Percentiles rank a stretch among this genome's conserved stretches.
phyloP scores from a whole-genome alignment of 108 stramenopile species.

The Nannochloropsis granulata region DNA sequence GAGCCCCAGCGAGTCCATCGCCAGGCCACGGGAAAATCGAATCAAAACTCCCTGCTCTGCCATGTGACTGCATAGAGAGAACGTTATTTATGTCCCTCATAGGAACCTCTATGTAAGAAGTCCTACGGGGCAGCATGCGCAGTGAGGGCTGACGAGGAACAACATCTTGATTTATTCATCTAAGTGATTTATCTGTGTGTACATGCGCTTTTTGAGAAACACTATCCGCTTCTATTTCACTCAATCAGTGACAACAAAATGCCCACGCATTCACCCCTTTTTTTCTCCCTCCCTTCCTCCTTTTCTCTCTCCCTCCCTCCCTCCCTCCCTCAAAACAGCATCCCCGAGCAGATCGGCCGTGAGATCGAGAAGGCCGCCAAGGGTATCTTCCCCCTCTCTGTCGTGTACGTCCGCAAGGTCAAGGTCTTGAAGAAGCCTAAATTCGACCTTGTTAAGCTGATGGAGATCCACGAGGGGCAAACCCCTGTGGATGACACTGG shows the following conservation, averaged over 20 bases:
- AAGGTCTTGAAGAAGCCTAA: conserved; percentile 99
- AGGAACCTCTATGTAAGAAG: background rate
- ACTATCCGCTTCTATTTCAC: background rate
- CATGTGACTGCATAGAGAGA: background rate
- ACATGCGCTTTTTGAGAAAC: background rate
- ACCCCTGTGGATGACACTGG: conserved; percentile 48
- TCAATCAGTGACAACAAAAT: background rate
- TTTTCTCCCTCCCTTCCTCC: background rate
- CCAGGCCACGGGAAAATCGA: background rate
- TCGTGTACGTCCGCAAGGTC: conserved; percentile 98
- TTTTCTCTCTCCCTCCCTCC: background rate
- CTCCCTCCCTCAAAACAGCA: conserved; percentile 20
- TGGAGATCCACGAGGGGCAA: conserved; percentile 93
- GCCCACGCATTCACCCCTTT: background rate
- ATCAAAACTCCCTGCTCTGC: background rate
- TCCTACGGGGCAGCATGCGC: background rate
- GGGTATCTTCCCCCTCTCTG: conserved; percentile 91
- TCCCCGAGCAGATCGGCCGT: conserved; percentile 77
- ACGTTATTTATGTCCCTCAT: background rate
- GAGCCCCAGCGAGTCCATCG: background rate
- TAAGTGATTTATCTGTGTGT: too few species aligned
- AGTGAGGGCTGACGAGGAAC: background rate
- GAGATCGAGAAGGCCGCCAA: conserved; percentile 73
- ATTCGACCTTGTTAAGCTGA: conserved; percentile 96
- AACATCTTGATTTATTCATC: background rate